Percentiles rank a stretch among this genome's conserved stretches.
Evolutionary conservation across 306 rosid species (phyloP).

Genomic region (Sicyos baderoa): DNA sequence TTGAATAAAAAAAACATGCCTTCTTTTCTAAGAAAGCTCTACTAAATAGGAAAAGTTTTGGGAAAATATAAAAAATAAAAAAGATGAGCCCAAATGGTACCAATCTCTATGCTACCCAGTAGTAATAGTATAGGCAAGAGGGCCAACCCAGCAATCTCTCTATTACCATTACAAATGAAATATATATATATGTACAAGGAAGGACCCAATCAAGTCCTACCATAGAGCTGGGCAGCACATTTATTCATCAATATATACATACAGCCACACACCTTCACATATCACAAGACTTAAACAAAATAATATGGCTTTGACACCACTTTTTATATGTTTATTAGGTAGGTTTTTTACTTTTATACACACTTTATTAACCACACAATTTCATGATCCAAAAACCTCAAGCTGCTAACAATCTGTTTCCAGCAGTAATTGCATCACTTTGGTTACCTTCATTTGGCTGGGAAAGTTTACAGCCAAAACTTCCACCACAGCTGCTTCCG

Average conservation of each 20-base stretch:
- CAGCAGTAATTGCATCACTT: not conserved
- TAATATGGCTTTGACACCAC: not conserved
- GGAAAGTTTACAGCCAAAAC: slow-evolving; percentile 17
- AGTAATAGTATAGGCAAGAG: no score
- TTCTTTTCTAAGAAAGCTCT: no score
- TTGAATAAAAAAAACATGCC: no score
- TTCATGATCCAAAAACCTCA: slow-evolving; percentile 4
- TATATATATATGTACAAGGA: not conserved
- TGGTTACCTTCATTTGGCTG: slow-evolving; percentile 17
- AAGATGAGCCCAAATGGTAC: no score
- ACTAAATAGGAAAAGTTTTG: no score
- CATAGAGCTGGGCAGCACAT: not conserved
- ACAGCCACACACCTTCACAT: not conserved
- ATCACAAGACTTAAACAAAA: not conserved
- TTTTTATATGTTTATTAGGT: not conserved
- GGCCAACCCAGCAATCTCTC: not conserved
- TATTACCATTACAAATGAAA: not conserved
- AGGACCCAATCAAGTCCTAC: not conserved
- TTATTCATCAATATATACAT: slow-evolving; percentile 1
- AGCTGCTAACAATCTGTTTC: not conserved
- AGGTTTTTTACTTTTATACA: not conserved
- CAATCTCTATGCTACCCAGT: no score
- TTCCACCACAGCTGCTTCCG: slow-evolving; percentile 29
- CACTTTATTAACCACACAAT: not conserved
- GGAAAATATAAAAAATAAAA: no score